Percentiles rank a stretch among this genome's conserved stretches.
Conservation (phyloP, 192 early-diverging fungal species). For the Coemansia aciculifera region DNA sequence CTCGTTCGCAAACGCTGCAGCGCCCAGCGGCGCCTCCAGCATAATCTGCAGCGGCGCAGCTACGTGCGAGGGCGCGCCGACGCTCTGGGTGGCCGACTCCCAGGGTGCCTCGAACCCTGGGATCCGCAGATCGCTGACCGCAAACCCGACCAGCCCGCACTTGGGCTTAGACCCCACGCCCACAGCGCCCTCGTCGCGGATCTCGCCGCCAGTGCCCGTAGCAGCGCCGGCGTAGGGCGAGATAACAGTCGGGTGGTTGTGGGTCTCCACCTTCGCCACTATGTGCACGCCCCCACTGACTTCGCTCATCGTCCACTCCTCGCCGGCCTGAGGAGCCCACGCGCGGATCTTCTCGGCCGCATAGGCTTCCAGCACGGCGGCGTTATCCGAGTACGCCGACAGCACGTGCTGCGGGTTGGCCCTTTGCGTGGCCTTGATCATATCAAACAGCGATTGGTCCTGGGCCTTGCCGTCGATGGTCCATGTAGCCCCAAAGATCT, state of each 20-base stretch:
- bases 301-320: conserved; percentile 43
- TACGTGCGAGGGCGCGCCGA: conserved; percentile 86
- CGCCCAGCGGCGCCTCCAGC: conserved; percentile 96
- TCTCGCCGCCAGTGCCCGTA: conserved; percentile 98
- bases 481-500: conserved; percentile 99
- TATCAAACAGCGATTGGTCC: conserved; percentile 86
- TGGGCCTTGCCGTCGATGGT: conserved; percentile 85
- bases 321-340: conserved; percentile 38
- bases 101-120: conserved; percentile 90
- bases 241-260: conserved; percentile 99
- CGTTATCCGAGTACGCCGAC: conserved; percentile 98
- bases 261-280: conserved; percentile 97
- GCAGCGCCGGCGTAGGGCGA: conserved; percentile 98
- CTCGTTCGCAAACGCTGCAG: conserved; percentile 99
- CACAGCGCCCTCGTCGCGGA: conserved; percentile 98
- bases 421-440: conserved; percentile 95
- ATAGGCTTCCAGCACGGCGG: conserved; percentile 79
- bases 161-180: conserved; percentile 95
- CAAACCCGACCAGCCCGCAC: conserved; percentile 92
- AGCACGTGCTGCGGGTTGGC: conserved; percentile 77
- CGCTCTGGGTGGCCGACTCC: conserved; percentile 69
- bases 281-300: conserved; percentile 68
- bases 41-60: conserved; percentile 95
- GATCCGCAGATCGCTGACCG: conserved; percentile 92
- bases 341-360: conserved; percentile 36